These are phyloP conservation scores for Ganoderma boninense DNA, from an alignment of 1,284 basidiomycete species.

Conservation along the genomic window DNA sequence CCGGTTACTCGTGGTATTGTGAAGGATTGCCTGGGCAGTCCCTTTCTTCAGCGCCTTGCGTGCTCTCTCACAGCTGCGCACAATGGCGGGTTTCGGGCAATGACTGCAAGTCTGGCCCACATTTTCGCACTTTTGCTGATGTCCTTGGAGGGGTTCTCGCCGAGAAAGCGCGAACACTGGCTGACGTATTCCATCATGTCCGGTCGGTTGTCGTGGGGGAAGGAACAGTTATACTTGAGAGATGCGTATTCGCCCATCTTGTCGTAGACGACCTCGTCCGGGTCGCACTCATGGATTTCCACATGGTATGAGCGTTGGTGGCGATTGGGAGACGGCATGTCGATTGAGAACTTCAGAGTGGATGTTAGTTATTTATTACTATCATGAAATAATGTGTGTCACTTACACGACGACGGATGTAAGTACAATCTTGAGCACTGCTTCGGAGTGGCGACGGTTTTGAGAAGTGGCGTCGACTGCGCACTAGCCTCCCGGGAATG, in stretches of 20 bases:
- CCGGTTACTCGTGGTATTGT: too few relatives aligned
- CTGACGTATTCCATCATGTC: slow-evolving; percentile 4
- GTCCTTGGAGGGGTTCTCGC: neutral
- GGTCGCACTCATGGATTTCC: neutral
- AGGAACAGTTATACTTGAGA: slow-evolving; percentile 13
- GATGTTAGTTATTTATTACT: neutral
- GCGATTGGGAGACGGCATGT: neutral
- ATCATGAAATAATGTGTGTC: neutral
- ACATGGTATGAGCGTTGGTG: slow-evolving; percentile 1
- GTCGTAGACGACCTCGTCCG: slow-evolving; percentile 2
- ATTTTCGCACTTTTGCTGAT: too few relatives aligned
- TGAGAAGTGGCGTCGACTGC: neutral
- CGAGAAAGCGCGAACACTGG: slow-evolving; percentile 9
- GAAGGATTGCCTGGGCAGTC: too few relatives aligned
- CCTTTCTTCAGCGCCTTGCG: too few relatives aligned
- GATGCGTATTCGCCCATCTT: slow-evolving; percentile 8
- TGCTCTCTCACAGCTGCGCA: too few relatives aligned
- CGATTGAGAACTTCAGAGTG: neutral
- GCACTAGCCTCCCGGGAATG: neutral
- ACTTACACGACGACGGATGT: neutral
- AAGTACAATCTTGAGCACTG: neutral
- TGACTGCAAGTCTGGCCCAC: too few relatives aligned
- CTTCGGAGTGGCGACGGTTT: neutral
- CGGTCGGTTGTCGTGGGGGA: slow-evolving; percentile 3
- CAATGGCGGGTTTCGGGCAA: too few relatives aligned